Percentiles rank a stretch among this genome's conserved stretches.
phyloP scores from a whole-genome alignment of 768 basidiomycete genomes.

The Dentipellis fragilis region DNA sequence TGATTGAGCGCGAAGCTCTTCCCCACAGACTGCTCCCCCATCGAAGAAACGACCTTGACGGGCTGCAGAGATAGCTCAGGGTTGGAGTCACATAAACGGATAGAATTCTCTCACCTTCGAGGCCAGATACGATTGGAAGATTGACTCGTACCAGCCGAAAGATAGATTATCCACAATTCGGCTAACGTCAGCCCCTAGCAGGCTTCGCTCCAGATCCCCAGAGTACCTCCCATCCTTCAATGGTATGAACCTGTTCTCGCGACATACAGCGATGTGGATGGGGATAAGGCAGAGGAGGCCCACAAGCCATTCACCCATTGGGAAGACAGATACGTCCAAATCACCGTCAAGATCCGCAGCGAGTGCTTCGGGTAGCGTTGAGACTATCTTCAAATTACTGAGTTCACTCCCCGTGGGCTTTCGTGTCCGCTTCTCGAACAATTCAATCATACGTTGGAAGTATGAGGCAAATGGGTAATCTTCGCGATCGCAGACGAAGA shows the following conservation, averaged over 20 bases:
- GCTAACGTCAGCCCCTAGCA: conserved; percentile 50
- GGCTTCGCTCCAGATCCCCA: conserved; percentile 34
- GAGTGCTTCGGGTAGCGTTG: conserved; percentile 23
- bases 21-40: conserved; percentile 62
- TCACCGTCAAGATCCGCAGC: conserved; percentile 2
- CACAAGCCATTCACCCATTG: conserved; percentile 52
- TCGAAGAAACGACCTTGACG: conserved; percentile 55
- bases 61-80: conserved; percentile 28
- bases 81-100: conserved; percentile 37
- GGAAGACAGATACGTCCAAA: conserved; percentile 27
- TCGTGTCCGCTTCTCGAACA: conserved; percentile 38
- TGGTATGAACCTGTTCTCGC: conserved; percentile 52
- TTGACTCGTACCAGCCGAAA: conserved; percentile 57
- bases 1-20: conserved; percentile 55
- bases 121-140: conserved; percentile 55
- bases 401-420: conserved; percentile 43
- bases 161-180: conserved; percentile 46
- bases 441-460: conserved; percentile 34
- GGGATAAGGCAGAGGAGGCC: conserved; percentile 54
- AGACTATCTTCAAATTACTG: conserved; percentile 26
- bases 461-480: conserved; percentile 28
- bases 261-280: conserved; percentile 50
- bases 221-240: conserved; percentile 49
- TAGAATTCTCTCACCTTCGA: conserved; percentile 29
- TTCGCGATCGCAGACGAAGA: conserved; percentile 33